Evolutionary conservation across 2,329 filamentous ascomycete genomes (phyloP).

Genomic region (Raffaelea arxii): DNA sequence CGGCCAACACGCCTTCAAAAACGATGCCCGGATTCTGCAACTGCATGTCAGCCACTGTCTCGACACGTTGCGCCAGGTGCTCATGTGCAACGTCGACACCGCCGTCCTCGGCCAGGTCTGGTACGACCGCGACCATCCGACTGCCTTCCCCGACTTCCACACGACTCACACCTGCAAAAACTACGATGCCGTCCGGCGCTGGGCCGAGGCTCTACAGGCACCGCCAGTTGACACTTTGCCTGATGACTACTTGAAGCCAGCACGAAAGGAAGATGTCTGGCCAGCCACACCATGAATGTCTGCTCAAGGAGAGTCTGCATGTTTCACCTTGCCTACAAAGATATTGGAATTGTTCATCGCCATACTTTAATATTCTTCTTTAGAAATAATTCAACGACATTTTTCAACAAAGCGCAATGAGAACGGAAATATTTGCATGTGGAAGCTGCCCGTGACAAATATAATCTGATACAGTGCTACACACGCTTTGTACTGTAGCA

Average conservation of each 20-base stretch:
- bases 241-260: slow-evolving; percentile 13
- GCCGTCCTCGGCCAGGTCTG: slow-evolving; percentile 53
- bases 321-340: no score
- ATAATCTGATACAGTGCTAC: no score
- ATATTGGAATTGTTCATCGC: no score
- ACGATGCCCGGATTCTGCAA: slow-evolving; percentile 43
- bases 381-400: no score
- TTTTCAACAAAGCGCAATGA: no score
- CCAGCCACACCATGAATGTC: slow-evolving; percentile 7
- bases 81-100: slow-evolving; percentile 54
- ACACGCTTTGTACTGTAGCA: no score
- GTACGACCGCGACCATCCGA: slow-evolving; percentile 34
- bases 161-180: slow-evolving; percentile 44
- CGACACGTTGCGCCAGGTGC: slow-evolving; percentile 50
- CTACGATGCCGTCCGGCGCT: slow-evolving; percentile 24
- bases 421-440: no score
- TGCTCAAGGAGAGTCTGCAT: no score
- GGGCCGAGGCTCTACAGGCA: slow-evolving; percentile 44
- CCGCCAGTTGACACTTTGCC: slow-evolving; percentile 13
- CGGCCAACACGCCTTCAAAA: slow-evolving; percentile 42
- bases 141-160: slow-evolving; percentile 52
- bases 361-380: no score
- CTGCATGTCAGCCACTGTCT: slow-evolving; percentile 52
- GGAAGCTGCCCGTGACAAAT: no score
- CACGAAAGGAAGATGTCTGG: slow-evolving; percentile 9